Evolutionary conservation across 768 basidiomycete genomes (phyloP), one percentile per base, ranked within the genome.

Genomic region (Leccinum disarticulatum): DNA sequence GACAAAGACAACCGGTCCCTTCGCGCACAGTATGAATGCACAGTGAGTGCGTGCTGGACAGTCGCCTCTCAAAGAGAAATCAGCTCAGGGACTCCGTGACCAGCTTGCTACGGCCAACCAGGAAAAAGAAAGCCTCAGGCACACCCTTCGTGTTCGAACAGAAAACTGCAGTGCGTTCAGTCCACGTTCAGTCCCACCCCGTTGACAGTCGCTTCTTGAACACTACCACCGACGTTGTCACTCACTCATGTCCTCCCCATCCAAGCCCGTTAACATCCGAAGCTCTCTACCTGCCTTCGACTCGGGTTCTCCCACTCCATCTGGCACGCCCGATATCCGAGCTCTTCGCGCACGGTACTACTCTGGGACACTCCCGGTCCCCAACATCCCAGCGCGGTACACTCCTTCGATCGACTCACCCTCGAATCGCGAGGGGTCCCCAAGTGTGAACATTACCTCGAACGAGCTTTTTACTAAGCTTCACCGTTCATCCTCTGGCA

Each of bases 271-370:
- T 9, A 78, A 77, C 64, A 87, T 87, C 48, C 75, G 66, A 56
- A 69, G 68, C 33, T 36, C 60, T 13, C 66, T 65, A 15, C 58
- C 58, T 25, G 2, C 52, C 25, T 54, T 55, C 41, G 15, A 64
- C 46, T 68, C 73, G 1, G 53, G 19, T 5, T 25, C 62, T 46
- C 62, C 71, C 33, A 78, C 80, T 14, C 77, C 80, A 1, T 64
- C 77, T 14, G 86, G 86, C 48, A 88, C 89, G 19, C 87, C 90
- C 7, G 84, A 87, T 65, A 73, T 88, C 59, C 81, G 83, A 35
- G 76, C 79, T 14, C 75, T 90, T n/a, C 83, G 88, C 3, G 85
- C 86, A 19, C 84, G 84, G 58, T 90, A 87, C 65, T 90, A 87
- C 65, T 82, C 83, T 6, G 81, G 79, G 53, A 82, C 86, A 72